Evolutionary conservation across 2,329 filamentous ascomycete species (phyloP).

Genomic region (Beauveria sp.): DNA sequence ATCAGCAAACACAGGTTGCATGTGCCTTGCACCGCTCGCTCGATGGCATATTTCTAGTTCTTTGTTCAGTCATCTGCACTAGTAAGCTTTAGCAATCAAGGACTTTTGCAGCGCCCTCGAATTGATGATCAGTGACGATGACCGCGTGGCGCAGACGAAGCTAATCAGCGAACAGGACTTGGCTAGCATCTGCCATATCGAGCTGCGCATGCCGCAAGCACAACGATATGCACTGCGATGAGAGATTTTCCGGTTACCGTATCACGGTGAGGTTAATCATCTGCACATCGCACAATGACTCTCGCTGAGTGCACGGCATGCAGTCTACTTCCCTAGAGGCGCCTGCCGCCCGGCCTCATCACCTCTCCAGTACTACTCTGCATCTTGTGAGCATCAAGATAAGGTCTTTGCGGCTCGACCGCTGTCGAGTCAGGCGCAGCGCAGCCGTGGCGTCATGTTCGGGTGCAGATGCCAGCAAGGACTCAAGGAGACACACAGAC

Average conservation of each 20-base stretch:
- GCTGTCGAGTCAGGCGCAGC: not conserved
- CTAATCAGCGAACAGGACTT: not conserved
- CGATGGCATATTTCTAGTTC: not conserved
- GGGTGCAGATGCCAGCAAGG: not conserved
- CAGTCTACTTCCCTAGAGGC: not conserved
- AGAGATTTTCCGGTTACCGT: not conserved
- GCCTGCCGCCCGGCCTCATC: not conserved
- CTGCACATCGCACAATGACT: not conserved
- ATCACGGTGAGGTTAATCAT: constrained; percentile 1
- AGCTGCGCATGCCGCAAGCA: not conserved
- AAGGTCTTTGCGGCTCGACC: not conserved
- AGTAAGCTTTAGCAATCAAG: not conserved
- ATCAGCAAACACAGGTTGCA: not conserved
- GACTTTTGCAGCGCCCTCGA: not conserved
- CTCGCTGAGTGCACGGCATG: not conserved
- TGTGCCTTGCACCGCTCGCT: not conserved
- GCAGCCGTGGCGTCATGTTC: not conserved
- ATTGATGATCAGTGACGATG: not conserved
- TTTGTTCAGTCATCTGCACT: not conserved
- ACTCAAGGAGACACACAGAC: not conserved
- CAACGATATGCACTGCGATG: not conserved
- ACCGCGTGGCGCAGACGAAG: not conserved
- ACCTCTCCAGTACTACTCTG: not conserved
- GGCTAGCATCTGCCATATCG: not conserved
- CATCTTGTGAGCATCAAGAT: not conserved